Conservation (phyloP, 176 grass and related monocot genomes). For the Ensete ventricosum region DNA sequence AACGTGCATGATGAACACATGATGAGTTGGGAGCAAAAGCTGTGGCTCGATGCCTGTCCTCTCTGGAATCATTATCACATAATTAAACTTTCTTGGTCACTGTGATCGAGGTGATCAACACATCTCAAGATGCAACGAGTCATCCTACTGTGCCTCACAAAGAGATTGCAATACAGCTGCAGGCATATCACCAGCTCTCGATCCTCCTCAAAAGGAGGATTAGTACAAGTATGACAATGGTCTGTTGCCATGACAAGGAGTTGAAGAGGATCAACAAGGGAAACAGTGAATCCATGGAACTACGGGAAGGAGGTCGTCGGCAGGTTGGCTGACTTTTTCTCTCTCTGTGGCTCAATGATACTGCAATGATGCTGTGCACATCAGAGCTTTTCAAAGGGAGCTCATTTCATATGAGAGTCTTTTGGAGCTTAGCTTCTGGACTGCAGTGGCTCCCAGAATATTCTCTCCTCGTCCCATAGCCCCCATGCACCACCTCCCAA, state of each 20-base stretch:
- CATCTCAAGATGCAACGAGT: not conserved
- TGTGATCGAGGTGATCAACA: not conserved
- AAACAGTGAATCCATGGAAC: constrained; percentile 6
- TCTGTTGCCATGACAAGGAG: too few relatives aligned
- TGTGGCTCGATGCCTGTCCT: not conserved
- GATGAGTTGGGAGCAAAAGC: constrained; percentile 13
- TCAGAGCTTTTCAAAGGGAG: not conserved
- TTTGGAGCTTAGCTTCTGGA: constrained; percentile 6
- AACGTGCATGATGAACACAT: constrained; percentile 18
- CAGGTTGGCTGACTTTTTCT: not conserved
- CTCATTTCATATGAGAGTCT: not conserved
- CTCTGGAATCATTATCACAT: constrained; percentile 14
- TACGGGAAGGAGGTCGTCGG: not conserved
- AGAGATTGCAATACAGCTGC: too few relatives aligned
- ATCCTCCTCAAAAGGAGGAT: not conserved
- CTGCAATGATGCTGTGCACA: not conserved
- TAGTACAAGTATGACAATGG: not conserved
- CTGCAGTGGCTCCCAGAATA: not conserved
- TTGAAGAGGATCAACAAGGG: not conserved
- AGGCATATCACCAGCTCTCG: too few relatives aligned
- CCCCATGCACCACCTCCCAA: not conserved
- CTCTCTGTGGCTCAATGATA: not conserved
- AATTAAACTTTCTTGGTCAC: not conserved
- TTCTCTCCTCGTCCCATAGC: not conserved
- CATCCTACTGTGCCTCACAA: too few relatives aligned